Base-by-base conservation (phyloP, 768 basidiomycete species). In the Trametes sanguinea region DNA sequence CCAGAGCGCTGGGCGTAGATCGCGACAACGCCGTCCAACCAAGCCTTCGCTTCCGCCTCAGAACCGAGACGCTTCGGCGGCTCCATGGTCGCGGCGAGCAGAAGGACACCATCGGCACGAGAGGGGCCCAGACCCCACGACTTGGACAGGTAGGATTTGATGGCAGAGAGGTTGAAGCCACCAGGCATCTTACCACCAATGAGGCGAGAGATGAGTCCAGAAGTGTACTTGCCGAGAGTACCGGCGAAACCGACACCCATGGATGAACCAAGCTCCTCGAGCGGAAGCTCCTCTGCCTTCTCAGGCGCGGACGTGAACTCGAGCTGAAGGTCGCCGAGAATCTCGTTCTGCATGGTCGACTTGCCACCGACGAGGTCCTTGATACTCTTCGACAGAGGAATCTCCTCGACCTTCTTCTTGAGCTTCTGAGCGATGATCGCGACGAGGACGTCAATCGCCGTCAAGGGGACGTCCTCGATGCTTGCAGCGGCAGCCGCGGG, bases 351-450 rank as follows among this genome's bases (percentile, higher is more conserved):
- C 61, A 99, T 81, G 0, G 97, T 99, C 16, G 96, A 98, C 77
- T 99, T 99, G 66, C 97, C 97, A 32, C 94, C 94, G 48, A 97
- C 95, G 57, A 99, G 89, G 69, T 99, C 97, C 76, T 99, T 98
- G 81, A 99, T 95, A 0, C 94, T 90, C 76, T 99, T 99, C 63
- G 86, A 83, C 6, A 95, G 79, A 4, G 95, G 92, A 58, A 98
- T 80, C 69, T 98, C 97, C 51, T 88, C 85, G 32, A 95, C 82
- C 57, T 81, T 84, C 83, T 99, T 99, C 88, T 99, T 99, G 71
- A 99, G 78, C 77, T 99, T 99, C 80, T 99, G 97, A 0, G 97
- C 94, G 60, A 99, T 90, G 73, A 98, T 88, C 65, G 86, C 84
- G 56, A 83, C 82, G 30, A 98, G 84, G 39, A 96, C 89, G 55